phyloP scores from a whole-genome alignment of 2,329 filamentous ascomycete species.

The Colletotrichum euphorbiae region DNA sequence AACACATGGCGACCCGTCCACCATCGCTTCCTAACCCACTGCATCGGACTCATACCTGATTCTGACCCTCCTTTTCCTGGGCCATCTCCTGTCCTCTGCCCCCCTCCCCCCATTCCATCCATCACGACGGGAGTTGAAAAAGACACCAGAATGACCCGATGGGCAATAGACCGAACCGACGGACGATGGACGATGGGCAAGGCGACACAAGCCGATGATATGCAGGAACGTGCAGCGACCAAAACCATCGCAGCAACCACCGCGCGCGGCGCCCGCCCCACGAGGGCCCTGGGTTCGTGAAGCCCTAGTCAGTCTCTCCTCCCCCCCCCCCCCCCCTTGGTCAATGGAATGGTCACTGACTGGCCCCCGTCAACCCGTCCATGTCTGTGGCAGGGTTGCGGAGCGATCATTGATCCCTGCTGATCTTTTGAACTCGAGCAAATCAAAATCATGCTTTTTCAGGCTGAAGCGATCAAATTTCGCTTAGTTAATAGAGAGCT shows the following conservation, averaged over 20 bases:
- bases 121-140: background rate
- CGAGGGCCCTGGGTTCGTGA: slow-evolving; percentile 13
- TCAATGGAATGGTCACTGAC: no score
- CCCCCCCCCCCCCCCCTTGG: background rate
- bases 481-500: no score
- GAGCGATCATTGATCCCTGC: no score
- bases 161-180: no score
- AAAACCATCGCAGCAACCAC: background rate
- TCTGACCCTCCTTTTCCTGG: background rate
- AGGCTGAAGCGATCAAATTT: no score
- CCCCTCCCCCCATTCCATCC: background rate
- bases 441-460: no score
- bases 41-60: background rate
- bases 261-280: background rate
- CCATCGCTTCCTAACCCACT: background rate
- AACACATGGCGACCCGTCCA: background rate
- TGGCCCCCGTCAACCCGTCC: no score
- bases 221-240: slow-evolving; percentile 18
- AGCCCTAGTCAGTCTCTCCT: slow-evolving; percentile 1
- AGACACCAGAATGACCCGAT: background rate
- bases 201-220: slow-evolving; percentile 14
- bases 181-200: background rate
- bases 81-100: background rate
- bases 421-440: no score
- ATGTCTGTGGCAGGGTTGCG: no score